phyloP scores from a whole-genome alignment of 2,329 filamentous ascomycete species.

The Phialemonium atrogriseum region DNA sequence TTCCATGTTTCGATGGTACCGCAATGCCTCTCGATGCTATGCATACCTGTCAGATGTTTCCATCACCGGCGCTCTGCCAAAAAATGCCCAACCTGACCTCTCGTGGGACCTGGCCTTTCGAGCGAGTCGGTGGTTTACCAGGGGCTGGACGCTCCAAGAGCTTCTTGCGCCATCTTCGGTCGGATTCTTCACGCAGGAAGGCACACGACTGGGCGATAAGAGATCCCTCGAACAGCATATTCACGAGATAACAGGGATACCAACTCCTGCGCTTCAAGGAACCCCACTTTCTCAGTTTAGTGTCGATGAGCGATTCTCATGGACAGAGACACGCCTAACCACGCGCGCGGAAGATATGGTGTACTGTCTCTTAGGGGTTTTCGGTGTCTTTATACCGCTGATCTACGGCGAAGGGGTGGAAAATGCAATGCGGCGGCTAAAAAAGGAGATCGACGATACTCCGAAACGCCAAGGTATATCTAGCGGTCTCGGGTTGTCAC shows the following conservation, averaged over 20 bases:
- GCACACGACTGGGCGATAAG: conserved; percentile 12
- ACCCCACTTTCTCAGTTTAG: background rate
- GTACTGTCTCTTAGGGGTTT: conserved; percentile 2
- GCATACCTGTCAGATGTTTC: conserved; percentile 1
- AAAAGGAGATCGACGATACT: conserved; percentile 1
- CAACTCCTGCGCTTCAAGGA: conserved; percentile 7
- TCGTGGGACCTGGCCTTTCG: conserved; percentile 2
- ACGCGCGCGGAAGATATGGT: conserved; percentile 2
- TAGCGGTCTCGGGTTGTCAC: too few species aligned
- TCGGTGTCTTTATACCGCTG: conserved; percentile 2
- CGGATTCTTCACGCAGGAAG: conserved; percentile 15
- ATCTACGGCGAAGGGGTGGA: conserved; percentile 2
- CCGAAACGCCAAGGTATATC: conserved; percentile 4
- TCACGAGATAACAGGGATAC: conserved; percentile 12
- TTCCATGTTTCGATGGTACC: conserved; percentile 2
- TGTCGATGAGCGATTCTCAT: background rate
- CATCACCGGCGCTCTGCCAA: background rate
- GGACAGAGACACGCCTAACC: conserved; percentile 1
- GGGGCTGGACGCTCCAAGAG: conserved; percentile 3
- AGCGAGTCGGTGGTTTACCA: conserved; percentile 5
- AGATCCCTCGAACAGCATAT: conserved; percentile 10
- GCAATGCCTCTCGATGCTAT: background rate
- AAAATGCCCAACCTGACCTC: background rate
- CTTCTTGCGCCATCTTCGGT: conserved; percentile 12
- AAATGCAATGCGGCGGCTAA: background rate